These are phyloP conservation scores for Orbilia ellipsospora DNA, from an alignment of 2,329 filamentous ascomycete genomes.

Conservation along the genomic window DNA sequence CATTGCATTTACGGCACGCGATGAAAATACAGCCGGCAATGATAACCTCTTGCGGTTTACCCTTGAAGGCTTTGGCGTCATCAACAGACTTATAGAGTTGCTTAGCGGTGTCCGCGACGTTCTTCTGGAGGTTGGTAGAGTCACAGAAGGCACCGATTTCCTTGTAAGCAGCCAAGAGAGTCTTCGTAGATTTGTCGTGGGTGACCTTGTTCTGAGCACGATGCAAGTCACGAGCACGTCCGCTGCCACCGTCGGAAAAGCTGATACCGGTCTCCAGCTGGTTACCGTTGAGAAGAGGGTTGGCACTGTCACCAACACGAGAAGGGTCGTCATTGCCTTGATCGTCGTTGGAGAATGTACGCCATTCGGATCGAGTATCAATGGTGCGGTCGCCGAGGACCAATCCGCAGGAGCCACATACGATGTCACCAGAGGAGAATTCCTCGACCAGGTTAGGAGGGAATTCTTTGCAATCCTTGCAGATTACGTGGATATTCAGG, in stretches of 20 bases:
- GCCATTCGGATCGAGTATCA: constrained; percentile 97
- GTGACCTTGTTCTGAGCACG: constrained; percentile 84
- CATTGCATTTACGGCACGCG: constrained; percentile 87
- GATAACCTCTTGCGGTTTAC: constrained; percentile 91
- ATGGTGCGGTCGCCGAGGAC: constrained; percentile 92
- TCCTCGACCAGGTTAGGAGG: constrained; percentile 96
- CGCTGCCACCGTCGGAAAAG: constrained; percentile 77
- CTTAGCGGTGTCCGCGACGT: constrained; percentile 88
- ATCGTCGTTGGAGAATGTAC: constrained; percentile 98
- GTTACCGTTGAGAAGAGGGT: constrained; percentile 87
- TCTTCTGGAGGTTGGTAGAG: constrained; percentile 80
- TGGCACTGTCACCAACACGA: constrained; percentile 94
- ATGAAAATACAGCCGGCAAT: constrained; percentile 98
- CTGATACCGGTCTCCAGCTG: constrained; percentile 90
- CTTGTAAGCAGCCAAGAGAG: constrained; percentile 82
- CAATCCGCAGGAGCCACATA: constrained; percentile 90
- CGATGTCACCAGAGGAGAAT: constrained; percentile 89
- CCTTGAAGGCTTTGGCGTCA: constrained; percentile 92
- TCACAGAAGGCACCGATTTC: constrained; percentile 91
- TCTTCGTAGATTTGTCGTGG: constrained; percentile 84
- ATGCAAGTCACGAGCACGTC: constrained; percentile 78
- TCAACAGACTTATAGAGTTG: constrained; percentile 95
- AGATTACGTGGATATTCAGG: constrained; percentile 84
- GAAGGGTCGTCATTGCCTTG: constrained; percentile 96
- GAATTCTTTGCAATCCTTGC: constrained; percentile 87